A percentile compares a stretch with the other conserved stretches of the same genome.
Conservation (phyloP, 306 rosid genomes). For the Cucurbita argyrosperma region DNA sequence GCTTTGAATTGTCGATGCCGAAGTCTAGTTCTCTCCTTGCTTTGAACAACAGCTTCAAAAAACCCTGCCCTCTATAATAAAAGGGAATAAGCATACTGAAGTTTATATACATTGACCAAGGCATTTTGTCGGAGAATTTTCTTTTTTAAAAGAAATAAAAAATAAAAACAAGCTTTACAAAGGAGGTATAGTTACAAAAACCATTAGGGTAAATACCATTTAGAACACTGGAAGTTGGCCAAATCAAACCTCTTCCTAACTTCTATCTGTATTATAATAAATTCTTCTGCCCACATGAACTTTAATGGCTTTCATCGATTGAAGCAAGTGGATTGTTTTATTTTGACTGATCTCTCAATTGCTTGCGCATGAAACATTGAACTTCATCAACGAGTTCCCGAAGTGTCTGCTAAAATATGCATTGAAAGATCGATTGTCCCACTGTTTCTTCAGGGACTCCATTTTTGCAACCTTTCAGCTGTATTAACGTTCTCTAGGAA, state of each 20-base stretch:
- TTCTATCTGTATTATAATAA: too few relatives aligned
- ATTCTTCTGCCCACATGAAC: neutral
- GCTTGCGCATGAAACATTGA: neutral
- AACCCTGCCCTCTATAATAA: neutral
- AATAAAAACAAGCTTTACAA: neutral
- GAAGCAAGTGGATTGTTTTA: neutral
- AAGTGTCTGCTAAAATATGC: neutral
- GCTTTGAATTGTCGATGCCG: neutral
- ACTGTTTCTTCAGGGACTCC: neutral
- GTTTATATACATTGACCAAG: neutral
- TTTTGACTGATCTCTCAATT: neutral
- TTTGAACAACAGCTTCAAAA: neutral
- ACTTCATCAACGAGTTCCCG: neutral
- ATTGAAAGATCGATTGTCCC: neutral
- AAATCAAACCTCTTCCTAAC: neutral
- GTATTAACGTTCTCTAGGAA: neutral
- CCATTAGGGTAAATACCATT: neutral
- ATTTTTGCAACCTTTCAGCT: neutral
- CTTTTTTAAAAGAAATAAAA: neutral
- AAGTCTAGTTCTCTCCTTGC: neutral
- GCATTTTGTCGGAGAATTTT: neutral
- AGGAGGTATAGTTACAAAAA: neutral
- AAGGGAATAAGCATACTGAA: neutral
- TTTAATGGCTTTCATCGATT: neutral
- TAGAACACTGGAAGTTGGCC: neutral